These are phyloP conservation scores for Aspergillus aculeatus DNA, from an alignment of 2,329 filamentous ascomycete genomes.

Conservation along the genomic window DNA sequence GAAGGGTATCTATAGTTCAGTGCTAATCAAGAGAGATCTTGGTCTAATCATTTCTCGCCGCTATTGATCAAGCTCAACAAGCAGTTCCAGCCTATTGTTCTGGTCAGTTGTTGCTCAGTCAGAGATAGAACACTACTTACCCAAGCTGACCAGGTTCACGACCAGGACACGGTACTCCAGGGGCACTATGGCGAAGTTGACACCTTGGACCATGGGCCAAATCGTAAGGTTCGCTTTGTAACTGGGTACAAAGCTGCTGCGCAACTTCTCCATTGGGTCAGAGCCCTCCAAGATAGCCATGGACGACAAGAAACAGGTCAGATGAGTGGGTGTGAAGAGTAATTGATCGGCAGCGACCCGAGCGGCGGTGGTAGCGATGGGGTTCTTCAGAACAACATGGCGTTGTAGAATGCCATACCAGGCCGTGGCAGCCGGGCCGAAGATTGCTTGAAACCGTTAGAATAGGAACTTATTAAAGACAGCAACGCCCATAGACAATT, in stretches of 20 bases:
- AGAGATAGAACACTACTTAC: constrained; percentile 43
- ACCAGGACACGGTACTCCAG: constrained; percentile 79
- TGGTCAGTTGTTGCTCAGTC: constrained; percentile 16
- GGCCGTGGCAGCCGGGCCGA: constrained; percentile 81
- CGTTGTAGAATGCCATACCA: constrained; percentile 82
- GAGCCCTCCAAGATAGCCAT: constrained; percentile 81
- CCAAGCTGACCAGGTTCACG: constrained; percentile 76
- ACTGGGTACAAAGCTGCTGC: constrained; percentile 67
- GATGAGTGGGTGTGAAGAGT: constrained; percentile 79
- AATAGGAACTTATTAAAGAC: neutral
- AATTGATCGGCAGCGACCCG: constrained; percentile 79
- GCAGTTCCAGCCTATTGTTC: constrained; percentile 56
- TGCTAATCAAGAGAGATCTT: constrained; percentile 5
- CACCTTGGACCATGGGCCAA: constrained; percentile 80
- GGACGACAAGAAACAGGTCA: constrained; percentile 75
- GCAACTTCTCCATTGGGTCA: constrained; percentile 66
- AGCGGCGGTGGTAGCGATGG: constrained; percentile 69
- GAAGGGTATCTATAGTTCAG: constrained; percentile 40
- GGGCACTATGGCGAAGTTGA: constrained; percentile 86
- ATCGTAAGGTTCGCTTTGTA: constrained; percentile 82
- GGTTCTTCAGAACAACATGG: constrained; percentile 63
- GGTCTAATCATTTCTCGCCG: constrained; percentile 30
- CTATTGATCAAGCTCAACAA: constrained; percentile 58
- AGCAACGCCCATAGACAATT: constrained; percentile 3
- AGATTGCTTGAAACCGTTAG: constrained; percentile 56